Conservation (phyloP, 1,284 basidiomycete genomes). For the Sphaerobolus stellatus region DNA sequence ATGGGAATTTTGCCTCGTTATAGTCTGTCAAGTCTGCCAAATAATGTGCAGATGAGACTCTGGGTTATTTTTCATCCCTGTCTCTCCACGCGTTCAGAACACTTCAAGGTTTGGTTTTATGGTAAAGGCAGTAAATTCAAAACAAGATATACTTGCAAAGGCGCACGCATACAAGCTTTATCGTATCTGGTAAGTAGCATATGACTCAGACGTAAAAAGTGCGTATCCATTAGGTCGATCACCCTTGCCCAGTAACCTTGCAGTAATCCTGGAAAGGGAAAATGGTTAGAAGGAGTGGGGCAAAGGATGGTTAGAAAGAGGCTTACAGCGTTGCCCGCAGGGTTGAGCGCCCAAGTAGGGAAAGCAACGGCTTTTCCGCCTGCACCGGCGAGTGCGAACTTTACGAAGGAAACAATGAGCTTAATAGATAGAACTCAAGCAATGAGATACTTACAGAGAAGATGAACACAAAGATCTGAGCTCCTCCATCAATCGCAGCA, state of each 20-base stretch:
- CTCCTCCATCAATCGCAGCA: constrained; percentile 66
- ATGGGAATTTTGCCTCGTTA: neutral
- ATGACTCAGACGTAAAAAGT: no score
- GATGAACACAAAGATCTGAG: constrained; percentile 66
- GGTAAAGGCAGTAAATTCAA: neutral
- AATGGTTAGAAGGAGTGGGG: neutral
- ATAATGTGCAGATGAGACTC: neutral
- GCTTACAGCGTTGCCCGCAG: neutral
- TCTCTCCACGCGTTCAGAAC: neutral
- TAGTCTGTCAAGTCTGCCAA: neutral
- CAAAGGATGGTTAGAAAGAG: no score
- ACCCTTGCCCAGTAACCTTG: neutral
- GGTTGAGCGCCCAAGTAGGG: constrained; percentile 3
- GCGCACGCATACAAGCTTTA: neutral
- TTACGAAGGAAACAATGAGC: neutral
- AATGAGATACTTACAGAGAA: constrained; percentile 35
- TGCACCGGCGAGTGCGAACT: constrained; percentile 2
- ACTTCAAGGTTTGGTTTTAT: neutral
- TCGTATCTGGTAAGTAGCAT: no score
- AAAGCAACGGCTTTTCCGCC: neutral
- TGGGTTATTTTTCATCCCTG: neutral
- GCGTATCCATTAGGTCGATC: neutral
- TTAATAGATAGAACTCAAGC: neutral
- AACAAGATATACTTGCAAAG: neutral
- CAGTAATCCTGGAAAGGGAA: neutral